Conservation (phyloP, 2,329 filamentous ascomycete species). For the Fusarium transvaalense region DNA sequence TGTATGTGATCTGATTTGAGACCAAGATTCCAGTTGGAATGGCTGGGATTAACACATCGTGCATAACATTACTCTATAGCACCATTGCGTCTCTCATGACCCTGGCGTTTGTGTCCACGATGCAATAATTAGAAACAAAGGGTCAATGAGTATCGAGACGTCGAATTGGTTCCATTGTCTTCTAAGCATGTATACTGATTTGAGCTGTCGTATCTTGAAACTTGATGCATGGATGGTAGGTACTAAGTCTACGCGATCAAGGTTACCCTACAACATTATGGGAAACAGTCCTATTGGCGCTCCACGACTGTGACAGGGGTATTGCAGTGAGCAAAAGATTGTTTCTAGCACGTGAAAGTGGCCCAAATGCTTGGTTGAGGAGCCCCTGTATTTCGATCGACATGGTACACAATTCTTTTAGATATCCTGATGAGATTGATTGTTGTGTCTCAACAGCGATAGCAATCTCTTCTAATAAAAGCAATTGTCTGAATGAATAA, state of each 20-base stretch:
- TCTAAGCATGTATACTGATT: background rate
- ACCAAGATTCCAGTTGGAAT: background rate
- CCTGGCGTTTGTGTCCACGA: background rate
- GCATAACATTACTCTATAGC: background rate
- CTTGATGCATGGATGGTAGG: background rate
- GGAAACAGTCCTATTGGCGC: slow-evolving; percentile 29
- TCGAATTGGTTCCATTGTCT: background rate
- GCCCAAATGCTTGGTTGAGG: slow-evolving; percentile 45
- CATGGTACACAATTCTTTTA: background rate
- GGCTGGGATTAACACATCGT: slow-evolving; percentile 19
- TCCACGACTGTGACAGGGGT: background rate
- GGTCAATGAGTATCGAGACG: rapidly evolving
- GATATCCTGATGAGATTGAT: background rate
- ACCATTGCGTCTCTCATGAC: background rate
- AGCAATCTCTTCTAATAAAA: background rate
- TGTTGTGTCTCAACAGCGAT: background rate
- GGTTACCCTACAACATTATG: slow-evolving; percentile 20
- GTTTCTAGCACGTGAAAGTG: slow-evolving; percentile 46
- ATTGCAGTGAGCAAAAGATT: background rate
- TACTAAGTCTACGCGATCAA: background rate
- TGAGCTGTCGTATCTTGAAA: background rate
- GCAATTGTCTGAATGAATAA: background rate
- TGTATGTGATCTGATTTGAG: slow-evolving; percentile 11
- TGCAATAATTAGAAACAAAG: background rate
- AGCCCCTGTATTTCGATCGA: slow-evolving; percentile 6